phyloP scores from a whole-genome alignment of 2,329 filamentous ascomycete species.

The Pestalotiopsis sp. region DNA sequence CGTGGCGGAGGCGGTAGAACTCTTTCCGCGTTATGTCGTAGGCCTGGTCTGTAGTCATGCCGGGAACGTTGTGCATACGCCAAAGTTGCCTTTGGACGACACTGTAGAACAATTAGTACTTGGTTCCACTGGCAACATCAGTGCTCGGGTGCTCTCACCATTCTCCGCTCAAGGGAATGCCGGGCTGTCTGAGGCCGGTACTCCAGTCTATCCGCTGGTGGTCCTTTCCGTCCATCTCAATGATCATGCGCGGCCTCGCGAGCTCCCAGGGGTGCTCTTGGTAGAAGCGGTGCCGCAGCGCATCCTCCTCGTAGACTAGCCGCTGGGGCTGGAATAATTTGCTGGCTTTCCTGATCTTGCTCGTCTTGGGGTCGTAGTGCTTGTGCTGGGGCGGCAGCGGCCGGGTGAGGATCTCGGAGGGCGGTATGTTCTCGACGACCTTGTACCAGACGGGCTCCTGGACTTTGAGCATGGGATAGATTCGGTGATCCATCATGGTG shows the following conservation, averaged over 20 bases:
- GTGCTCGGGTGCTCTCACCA: constrained; percentile 54
- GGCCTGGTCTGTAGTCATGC: constrained; percentile 65
- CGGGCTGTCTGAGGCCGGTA: constrained; percentile 70
- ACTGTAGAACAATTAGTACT: constrained; percentile 47
- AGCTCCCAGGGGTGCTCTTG: constrained; percentile 97
- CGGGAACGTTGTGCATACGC: constrained; percentile 68
- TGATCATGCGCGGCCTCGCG: constrained; percentile 79
- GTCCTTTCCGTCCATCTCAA: constrained; percentile 87
- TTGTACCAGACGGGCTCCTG: constrained; percentile 51
- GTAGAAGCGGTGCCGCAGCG: constrained; percentile 80
- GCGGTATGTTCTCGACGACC: constrained; percentile 55
- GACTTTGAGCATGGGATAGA: constrained; percentile 28
- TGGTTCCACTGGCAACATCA: neutral
- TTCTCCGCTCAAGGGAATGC: constrained; percentile 80
- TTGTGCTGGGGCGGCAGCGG: constrained; percentile 52
- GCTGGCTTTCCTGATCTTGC: constrained; percentile 65
- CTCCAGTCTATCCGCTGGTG: constrained; percentile 79
- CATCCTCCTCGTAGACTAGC: constrained; percentile 83
- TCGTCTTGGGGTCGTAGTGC: constrained; percentile 44
- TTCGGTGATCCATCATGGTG: constrained; percentile 36
- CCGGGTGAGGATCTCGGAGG: constrained; percentile 60
- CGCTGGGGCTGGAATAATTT: constrained; percentile 79
- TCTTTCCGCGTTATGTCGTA: constrained; percentile 89
- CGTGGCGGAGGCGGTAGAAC: constrained; percentile 83
- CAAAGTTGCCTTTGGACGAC: constrained; percentile 91